Conservation (phyloP, 371 early-diverging fungal species). For the Smittium culicis region DNA sequence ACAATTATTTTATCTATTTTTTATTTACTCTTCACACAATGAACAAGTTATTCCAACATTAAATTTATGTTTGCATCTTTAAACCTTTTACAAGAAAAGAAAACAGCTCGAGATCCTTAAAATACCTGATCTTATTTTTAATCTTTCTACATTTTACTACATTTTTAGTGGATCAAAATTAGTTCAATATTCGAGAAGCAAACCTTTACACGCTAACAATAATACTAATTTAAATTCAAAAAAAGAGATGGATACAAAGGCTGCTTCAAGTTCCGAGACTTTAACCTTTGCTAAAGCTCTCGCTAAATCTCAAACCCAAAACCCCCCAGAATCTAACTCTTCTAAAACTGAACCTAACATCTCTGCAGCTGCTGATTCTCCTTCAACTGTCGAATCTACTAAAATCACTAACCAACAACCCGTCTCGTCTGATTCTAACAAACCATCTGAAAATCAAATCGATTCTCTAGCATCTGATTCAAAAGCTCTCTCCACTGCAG, state of each 20-base stretch:
- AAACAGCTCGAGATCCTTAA: too few relatives aligned
- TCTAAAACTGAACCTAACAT: neutral
- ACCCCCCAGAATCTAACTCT: neutral
- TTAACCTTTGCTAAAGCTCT: slow-evolving; percentile 10
- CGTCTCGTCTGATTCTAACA: too few relatives aligned
- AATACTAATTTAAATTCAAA: neutral
- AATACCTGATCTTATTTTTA: neutral
- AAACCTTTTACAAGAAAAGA: too few relatives aligned
- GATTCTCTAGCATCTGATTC: neutral
- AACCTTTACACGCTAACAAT: neutral
- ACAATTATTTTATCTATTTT: too few relatives aligned
- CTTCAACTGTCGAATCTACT: neutral
- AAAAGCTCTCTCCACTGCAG: neutral
- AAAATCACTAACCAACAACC: too few relatives aligned
- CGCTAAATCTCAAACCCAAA: slow-evolving; percentile 4
- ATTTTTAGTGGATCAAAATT: slow-evolving; percentile 8
- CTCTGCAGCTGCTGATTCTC: neutral
- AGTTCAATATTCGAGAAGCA: slow-evolving; percentile 10
- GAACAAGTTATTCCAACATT: too few relatives aligned
- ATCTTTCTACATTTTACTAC: neutral
- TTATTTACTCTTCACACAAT: too few relatives aligned
- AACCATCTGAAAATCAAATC: too few relatives aligned
- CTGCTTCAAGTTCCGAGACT: neutral
- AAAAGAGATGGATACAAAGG: neutral
- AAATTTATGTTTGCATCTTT: too few relatives aligned